Evolutionary conservation across 768 basidiomycete species (phyloP).

Genomic region (Cystobasidium tubakii): DNA sequence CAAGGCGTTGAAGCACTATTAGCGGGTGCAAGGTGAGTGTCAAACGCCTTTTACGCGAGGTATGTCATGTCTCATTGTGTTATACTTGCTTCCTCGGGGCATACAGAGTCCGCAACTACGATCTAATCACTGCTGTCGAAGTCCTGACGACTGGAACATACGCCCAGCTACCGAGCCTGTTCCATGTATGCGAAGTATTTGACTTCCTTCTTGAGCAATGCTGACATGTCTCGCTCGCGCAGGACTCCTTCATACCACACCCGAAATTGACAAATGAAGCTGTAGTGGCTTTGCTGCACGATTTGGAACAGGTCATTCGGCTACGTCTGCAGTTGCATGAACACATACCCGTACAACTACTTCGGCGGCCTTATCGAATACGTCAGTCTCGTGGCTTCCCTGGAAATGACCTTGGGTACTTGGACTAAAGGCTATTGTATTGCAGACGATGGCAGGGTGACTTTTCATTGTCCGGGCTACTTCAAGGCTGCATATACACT

Average conservation of each 20-base stretch:
- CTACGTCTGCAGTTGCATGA: conserved; percentile 40
- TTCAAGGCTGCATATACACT: conserved; percentile 72
- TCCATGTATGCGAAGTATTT: conserved; percentile 58
- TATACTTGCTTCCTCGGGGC: neutral
- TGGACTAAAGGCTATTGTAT: neutral
- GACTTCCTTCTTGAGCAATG: neutral
- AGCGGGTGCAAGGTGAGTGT: conserved; percentile 66
- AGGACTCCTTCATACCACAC: conserved; percentile 2
- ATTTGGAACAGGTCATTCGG: conserved; percentile 31
- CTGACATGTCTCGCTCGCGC: neutral
- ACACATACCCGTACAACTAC: conserved; percentile 15
- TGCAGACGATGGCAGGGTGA: conserved; percentile 69
- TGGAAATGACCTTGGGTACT: conserved; percentile 16
- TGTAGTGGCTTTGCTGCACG: conserved; percentile 22
- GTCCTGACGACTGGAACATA: conserved; percentile 84
- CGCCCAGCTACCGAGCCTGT: conserved; percentile 67
- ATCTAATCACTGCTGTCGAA: conserved; percentile 82
- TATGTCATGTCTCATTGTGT: neutral
- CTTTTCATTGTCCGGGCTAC: conserved; percentile 65
- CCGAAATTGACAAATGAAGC: conserved; percentile 7
- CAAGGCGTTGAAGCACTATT: conserved; percentile 64
- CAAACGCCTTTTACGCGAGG: neutral
- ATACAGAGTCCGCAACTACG: conserved; percentile 79
- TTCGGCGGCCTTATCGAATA: conserved; percentile 11
- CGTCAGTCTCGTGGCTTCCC: neutral